Percentiles rank a stretch among this genome's conserved stretches.
These are phyloP conservation scores for Heritiera fomes DNA, from an alignment of 345 rosid species.

Conservation along the genomic window DNA sequence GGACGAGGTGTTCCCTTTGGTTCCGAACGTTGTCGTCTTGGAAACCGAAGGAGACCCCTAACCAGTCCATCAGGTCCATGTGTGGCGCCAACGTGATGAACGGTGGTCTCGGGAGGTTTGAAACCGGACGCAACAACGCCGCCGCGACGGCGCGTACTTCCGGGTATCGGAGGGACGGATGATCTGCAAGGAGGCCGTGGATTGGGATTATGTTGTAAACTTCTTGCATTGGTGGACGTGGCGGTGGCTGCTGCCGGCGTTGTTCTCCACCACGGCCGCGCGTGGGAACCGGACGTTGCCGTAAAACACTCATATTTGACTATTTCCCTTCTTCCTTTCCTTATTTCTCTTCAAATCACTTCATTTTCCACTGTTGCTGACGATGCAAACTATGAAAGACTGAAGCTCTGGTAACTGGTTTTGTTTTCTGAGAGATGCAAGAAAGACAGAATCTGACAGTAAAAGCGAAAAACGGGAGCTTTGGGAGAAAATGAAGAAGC, in stretches of 20 bases:
- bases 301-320: slow-evolving; percentile 8
- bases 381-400: background rate
- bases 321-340: background rate
- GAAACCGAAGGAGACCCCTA: slow-evolving; percentile 64
- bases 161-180: slow-evolving; percentile 68
- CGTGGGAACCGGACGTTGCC: slow-evolving; percentile 41
- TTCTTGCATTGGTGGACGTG: slow-evolving; percentile 26
- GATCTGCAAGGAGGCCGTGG: slow-evolving; percentile 62
- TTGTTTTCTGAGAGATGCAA: background rate
- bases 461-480: background rate
- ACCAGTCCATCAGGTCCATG: slow-evolving; percentile 82
- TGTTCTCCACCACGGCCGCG: slow-evolving; percentile 29
- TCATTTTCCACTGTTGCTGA: background rate
- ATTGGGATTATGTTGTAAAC: slow-evolving; percentile 76
- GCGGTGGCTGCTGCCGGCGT: slow-evolving; percentile 32
- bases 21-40: slow-evolving; percentile 72
- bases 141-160: slow-evolving; percentile 77
- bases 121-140: slow-evolving; percentile 50
- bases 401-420: background rate
- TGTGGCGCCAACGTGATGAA: slow-evolving; percentile 41
- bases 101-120: slow-evolving; percentile 61
- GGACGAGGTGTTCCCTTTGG: slow-evolving; percentile 86
- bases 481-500: background rate
- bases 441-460: background rate
- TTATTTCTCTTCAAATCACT: background rate